A percentile compares a stretch with the other conserved stretches of the same genome.
Conservation (phyloP, 257 asterid genomes). For the Solanum chmielewskii region DNA sequence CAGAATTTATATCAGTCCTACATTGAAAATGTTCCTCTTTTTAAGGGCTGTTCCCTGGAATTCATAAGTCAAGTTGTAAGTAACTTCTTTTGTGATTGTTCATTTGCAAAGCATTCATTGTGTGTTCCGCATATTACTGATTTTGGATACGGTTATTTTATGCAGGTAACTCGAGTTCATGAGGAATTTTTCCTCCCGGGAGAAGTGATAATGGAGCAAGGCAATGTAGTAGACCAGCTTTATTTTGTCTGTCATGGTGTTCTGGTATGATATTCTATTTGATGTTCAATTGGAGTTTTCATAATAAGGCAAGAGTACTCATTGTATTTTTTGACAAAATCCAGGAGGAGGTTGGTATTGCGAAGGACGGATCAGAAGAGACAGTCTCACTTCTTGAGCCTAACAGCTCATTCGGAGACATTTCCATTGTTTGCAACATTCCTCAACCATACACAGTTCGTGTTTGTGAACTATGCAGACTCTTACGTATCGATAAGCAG, state of each 20-base stretch:
- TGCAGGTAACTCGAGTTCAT: slow-evolving; percentile 75
- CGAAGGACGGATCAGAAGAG: slow-evolving; percentile 62
- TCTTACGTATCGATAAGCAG: slow-evolving; percentile 80
- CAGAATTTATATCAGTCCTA: slow-evolving; percentile 57
- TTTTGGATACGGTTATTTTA: background rate
- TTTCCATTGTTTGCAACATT: slow-evolving; percentile 78
- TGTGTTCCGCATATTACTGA: background rate
- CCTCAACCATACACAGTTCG: slow-evolving; percentile 97
- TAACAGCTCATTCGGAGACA: slow-evolving; percentile 59
- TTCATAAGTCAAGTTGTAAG: slow-evolving; percentile 88
- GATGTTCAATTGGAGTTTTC: background rate
- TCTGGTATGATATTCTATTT: slow-evolving; percentile 29
- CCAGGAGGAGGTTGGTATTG: slow-evolving; percentile 74
- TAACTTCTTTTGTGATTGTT: background rate
- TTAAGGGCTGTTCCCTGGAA: slow-evolving; percentile 71
- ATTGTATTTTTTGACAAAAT: background rate
- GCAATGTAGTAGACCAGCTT: slow-evolving; percentile 76
- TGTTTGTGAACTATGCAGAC: slow-evolving; percentile 68
- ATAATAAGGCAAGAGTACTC: background rate
- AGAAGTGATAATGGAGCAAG: slow-evolving; percentile 89
- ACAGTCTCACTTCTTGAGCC: slow-evolving; percentile 45
- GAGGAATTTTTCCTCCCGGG: slow-evolving; percentile 96
- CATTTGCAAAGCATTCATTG: background rate
- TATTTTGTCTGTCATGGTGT: slow-evolving; percentile 79
- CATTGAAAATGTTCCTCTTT: slow-evolving; percentile 56